Conservation (phyloP, 768 basidiomycete species). For the Mycena floridula region DNA sequence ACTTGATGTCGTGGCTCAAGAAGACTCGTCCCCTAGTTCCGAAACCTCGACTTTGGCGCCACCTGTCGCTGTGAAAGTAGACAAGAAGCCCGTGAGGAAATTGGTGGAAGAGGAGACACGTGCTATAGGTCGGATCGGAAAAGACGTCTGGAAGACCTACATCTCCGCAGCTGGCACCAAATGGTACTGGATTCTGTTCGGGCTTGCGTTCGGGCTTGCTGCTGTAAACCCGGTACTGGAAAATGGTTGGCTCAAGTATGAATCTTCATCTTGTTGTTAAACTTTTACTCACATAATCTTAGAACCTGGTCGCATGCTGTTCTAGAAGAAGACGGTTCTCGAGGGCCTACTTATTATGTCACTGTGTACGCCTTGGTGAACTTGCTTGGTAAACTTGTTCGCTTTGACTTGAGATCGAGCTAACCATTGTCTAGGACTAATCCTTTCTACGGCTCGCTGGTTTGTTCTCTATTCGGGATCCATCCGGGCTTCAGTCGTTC, state of each 20-base stretch:
- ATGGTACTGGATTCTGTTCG: slow-evolving; percentile 54
- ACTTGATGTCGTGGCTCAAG: slow-evolving; percentile 25
- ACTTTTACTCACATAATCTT: too few species aligned
- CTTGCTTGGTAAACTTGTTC: slow-evolving; percentile 24
- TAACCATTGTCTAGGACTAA: too few species aligned
- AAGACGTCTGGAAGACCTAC: slow-evolving; percentile 62
- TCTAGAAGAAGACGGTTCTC: slow-evolving; percentile 28
- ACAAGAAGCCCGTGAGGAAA: slow-evolving; percentile 66
- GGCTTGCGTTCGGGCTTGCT: slow-evolving; percentile 43
- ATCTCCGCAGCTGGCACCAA: slow-evolving; percentile 43
- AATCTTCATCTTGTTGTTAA: slow-evolving; percentile 9
- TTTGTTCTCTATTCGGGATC: slow-evolving; percentile 76
- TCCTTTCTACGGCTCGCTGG: slow-evolving; percentile 57
- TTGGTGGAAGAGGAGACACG: slow-evolving; percentile 80
- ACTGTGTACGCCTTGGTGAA: slow-evolving; percentile 63
- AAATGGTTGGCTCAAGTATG: slow-evolving; percentile 63
- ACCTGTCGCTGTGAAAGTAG: too few species aligned
- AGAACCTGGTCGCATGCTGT: slow-evolving; percentile 53
- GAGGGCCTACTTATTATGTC: slow-evolving; percentile 57
- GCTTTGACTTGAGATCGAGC: too few species aligned
- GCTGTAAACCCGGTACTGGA: slow-evolving; percentile 64
- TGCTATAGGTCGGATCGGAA: slow-evolving; percentile 65
- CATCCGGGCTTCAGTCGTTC: slow-evolving; percentile 71
- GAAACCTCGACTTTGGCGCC: too few species aligned
- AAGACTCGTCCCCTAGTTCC: slow-evolving; percentile 9